A percentile compares a stretch with the other conserved stretches of the same genome.
Conservation (phyloP, 2,329 filamentous ascomycete genomes). For the Knoxdaviesia proteae region DNA sequence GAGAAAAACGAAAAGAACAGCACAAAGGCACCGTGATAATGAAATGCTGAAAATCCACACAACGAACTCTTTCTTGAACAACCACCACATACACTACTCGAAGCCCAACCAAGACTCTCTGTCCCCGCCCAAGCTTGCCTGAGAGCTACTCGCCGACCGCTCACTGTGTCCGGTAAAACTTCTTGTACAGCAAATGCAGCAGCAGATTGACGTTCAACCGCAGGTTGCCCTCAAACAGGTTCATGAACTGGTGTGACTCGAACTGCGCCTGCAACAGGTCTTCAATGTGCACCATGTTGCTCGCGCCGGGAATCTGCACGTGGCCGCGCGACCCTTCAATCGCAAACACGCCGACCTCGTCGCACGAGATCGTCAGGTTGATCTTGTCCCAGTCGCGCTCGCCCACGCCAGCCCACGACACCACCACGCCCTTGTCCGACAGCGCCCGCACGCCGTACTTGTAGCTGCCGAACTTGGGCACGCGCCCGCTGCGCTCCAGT, state of each 20-base stretch:
- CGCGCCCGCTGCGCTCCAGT: conserved; percentile 73
- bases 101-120: too few relatives aligned
- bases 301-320: conserved; percentile 91
- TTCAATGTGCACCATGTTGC: conserved; percentile 72
- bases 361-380: conserved; percentile 83
- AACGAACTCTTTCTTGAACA: not conserved
- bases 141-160: too few relatives aligned
- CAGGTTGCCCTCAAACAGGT: conserved; percentile 68
- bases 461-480: conserved; percentile 93
- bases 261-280: conserved; percentile 93
- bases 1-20: not conserved
- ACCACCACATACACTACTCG: too few relatives aligned
- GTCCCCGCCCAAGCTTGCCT: too few relatives aligned
- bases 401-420: conserved; percentile 69
- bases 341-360: conserved; percentile 83
- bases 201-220: conserved; percentile 91
- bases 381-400: conserved; percentile 78
- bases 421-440: conserved; percentile 80
- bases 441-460: conserved; percentile 87
- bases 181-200: conserved; percentile 93
- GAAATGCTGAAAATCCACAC: not conserved
- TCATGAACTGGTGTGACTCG: conserved; percentile 91
- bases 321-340: conserved; percentile 79
- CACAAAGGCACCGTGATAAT: not conserved
- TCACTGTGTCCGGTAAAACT: conserved; percentile 70